These are phyloP conservation scores for Candida patagonica DNA, from an alignment of 805 yeast genomes.

Conservation along the genomic window DNA sequence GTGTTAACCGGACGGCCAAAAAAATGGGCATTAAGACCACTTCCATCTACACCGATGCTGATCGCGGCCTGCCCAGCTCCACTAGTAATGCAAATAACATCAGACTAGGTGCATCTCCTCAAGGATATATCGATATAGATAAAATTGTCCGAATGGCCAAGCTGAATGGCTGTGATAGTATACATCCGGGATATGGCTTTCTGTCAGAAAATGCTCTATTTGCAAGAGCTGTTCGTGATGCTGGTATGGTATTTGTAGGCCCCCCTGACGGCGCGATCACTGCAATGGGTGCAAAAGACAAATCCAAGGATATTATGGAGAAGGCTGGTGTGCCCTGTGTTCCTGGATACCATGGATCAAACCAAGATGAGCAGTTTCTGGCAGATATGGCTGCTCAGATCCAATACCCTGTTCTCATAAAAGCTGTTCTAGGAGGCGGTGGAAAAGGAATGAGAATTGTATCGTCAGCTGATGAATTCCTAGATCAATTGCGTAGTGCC, in stretches of 20 bases:
- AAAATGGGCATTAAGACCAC: constrained; percentile 26
- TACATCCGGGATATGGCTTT: constrained; percentile 51
- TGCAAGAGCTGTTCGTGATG: constrained; percentile 25
- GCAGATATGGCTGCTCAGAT: constrained; percentile 22
- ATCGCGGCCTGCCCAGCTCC: constrained; percentile 21
- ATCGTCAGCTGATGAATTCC: constrained; percentile 38
- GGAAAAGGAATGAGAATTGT: constrained; percentile 51
- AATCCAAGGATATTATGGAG: constrained; percentile 26
- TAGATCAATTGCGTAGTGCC: constrained; percentile 41
- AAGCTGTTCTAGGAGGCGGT: constrained; percentile 52
- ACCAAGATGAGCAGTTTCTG: constrained; percentile 23
- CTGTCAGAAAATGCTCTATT: constrained; percentile 36
- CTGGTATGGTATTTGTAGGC: constrained; percentile 27
- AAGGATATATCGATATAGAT: constrained; percentile 33
- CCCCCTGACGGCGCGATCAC: constrained; percentile 27
- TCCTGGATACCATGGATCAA: constrained; percentile 27
- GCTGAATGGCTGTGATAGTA: constrained; percentile 42
- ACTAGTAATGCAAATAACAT: constrained; percentile 16
- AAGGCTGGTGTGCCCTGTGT: constrained; percentile 27
- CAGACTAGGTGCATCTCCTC: constrained; percentile 19
- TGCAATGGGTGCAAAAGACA: constrained; percentile 28
- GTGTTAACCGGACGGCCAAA: constrained; percentile 23
- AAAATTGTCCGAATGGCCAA: constrained; percentile 42
- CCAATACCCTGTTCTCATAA: constrained; percentile 45
- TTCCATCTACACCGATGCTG: constrained; percentile 26